Percentiles rank a stretch among this genome's conserved stretches.
Conservation (phyloP, 2,329 filamentous ascomycete species). For the Rhynchosporium secalis region DNA sequence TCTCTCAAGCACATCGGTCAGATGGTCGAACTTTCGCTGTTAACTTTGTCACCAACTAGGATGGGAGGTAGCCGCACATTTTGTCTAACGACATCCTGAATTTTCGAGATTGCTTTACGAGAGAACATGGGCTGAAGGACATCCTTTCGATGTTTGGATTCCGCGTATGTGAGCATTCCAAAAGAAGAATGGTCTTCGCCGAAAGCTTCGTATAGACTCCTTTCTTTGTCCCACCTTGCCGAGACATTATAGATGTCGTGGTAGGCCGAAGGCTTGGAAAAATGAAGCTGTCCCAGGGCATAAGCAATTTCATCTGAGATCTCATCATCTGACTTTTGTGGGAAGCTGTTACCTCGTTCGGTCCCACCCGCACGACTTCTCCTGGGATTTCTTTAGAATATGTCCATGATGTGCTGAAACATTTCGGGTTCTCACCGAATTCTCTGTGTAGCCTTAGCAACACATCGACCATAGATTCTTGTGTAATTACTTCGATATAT, state of each 20-base stretch:
- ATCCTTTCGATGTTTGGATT: slow-evolving; percentile 45
- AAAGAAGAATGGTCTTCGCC: slow-evolving; percentile 46
- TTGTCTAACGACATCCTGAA: slow-evolving; percentile 42
- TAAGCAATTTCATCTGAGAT: background rate
- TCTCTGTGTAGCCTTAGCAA: slow-evolving; percentile 39
- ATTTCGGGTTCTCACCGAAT: slow-evolving; percentile 35
- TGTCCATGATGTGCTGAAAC: background rate
- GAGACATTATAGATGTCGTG: slow-evolving; percentile 46
- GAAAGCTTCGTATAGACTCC: slow-evolving; percentile 43
- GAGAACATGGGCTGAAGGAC: slow-evolving; percentile 47
- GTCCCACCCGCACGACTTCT: slow-evolving; percentile 70
- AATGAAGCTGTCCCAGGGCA: slow-evolving; percentile 42
- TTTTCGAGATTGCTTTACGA: slow-evolving; percentile 40
- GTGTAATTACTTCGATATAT: slow-evolving; percentile 30
- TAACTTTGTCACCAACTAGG: background rate
- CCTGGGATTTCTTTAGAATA: slow-evolving; percentile 44
- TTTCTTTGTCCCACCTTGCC: slow-evolving; percentile 47
- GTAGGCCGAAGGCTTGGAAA: slow-evolving; percentile 45
- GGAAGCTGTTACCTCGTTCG: slow-evolving; percentile 48
- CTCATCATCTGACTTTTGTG: background rate
- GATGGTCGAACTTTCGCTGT: slow-evolving; percentile 34
- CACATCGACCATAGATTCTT: slow-evolving; percentile 26
- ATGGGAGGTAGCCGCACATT: slow-evolving; percentile 33
- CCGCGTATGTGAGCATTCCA: slow-evolving; percentile 43
- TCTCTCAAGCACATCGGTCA: slow-evolving; percentile 38